Base-by-base conservation (phyloP, 2,329 filamentous ascomycete genomes). In the Penicillium sp. region DNA sequence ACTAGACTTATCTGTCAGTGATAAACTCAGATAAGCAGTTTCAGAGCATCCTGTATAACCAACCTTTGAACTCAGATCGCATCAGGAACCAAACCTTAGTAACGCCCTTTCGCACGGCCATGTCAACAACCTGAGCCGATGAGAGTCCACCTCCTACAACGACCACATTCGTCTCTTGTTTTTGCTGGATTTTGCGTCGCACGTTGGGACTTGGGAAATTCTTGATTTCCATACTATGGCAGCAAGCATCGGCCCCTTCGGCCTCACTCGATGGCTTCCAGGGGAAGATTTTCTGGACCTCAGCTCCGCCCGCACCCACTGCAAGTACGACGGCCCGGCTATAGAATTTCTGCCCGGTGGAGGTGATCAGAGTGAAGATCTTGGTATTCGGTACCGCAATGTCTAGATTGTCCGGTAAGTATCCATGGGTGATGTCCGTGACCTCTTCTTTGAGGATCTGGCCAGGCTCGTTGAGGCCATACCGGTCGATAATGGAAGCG, bases 91-190 rank as follows among this genome's bases (percentile, higher is more conserved):
- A 90, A 0, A 93, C 87, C 61, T 86, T 89, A 0, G 78, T 82
- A 0, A 91, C 86, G 0, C 89, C 88, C 24, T 81, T 80, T 9
- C 83, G 82, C 58, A 92, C 76, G 1, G 85, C 85, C 49, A 89
- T 79, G 68, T 92, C 88, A 0, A 86, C 81, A 18, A 93, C 79
- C 70, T 94, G 91, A 0, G 89, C 89, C 22, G 89, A 90, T 0
- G 90, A 92, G 4, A 94, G 76, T 0, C 91, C 91, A 1, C 90
- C 91, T 2, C 89, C 89, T 4, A 94, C 81, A 9, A 94, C 82
- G 7, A 92, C 79, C 7, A 93, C 73, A 60, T 87, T 87, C 0
- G 88, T 90, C n/a, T 73, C 61, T 57, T 74, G 68, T 5, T 75
- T 75, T 1, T 75, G 72, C 6, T 78, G 75, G 10, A 91, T 84